Conservation (phyloP, 1,284 basidiomycete genomes). For the Schizophyllum amplum region DNA sequence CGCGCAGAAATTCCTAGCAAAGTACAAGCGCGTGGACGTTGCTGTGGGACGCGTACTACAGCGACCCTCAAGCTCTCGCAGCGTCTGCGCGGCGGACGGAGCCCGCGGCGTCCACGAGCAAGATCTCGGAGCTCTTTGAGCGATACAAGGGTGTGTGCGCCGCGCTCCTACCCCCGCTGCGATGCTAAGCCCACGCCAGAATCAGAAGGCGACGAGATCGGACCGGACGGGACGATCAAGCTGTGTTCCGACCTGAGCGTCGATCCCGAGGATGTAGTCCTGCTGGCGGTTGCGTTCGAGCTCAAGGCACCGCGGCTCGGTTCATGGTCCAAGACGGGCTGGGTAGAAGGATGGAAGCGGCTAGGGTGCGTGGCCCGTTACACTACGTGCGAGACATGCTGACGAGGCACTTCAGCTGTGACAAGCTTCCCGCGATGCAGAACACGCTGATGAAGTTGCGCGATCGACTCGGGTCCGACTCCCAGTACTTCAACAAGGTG, state of each 20-base stretch:
- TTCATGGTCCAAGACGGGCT: conserved; percentile 69
- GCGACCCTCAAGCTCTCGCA: conserved; percentile 32
- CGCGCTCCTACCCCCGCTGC: not conserved
- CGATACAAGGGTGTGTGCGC: conserved; percentile 63
- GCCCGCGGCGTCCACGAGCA: conserved; percentile 40
- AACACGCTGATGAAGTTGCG: conserved; percentile 49
- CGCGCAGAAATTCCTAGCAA: conserved; percentile 67
- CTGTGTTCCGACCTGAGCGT: conserved; percentile 63
- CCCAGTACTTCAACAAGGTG: conserved; percentile 76
- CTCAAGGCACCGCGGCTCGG: conserved; percentile 69
- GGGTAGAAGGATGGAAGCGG: conserved; percentile 75
- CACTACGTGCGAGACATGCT: conserved; percentile 1
- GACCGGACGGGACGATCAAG: conserved; percentile 67
- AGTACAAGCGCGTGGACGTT: conserved; percentile 60
- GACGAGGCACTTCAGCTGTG: conserved; percentile 59
- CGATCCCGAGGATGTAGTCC: conserved; percentile 68
- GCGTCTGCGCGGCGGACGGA: conserved; percentile 19
- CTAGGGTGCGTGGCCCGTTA: conserved; percentile 39
- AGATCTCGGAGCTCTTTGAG: conserved; percentile 63
- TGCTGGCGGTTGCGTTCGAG: conserved; percentile 72
- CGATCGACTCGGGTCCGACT: conserved; percentile 57
- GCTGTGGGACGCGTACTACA: conserved; percentile 76
- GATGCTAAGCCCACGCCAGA: conserved; percentile 28
- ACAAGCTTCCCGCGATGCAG: conserved; percentile 66
- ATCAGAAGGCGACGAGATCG: conserved; percentile 49